A percentile compares a stretch with the other conserved stretches of the same genome.
phyloP scores from a whole-genome alignment of 208 protist species.

The Leishmania tarentolae region DNA sequence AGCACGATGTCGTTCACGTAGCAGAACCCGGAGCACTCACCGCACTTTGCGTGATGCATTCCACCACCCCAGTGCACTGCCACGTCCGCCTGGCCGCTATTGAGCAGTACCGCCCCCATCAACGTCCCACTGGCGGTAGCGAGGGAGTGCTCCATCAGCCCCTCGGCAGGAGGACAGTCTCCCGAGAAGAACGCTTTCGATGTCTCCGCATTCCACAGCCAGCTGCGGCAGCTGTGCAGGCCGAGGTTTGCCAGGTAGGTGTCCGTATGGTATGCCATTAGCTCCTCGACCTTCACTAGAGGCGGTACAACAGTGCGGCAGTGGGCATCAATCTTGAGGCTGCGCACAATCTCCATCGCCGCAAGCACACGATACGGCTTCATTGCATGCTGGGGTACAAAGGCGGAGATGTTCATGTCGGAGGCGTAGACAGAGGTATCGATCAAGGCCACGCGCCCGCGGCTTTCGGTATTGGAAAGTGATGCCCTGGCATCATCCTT shows the following conservation, averaged over 20 bases:
- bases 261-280: slow-evolving; percentile 71
- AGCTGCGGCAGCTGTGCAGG: slow-evolving; percentile 78
- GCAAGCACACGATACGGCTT: slow-evolving; percentile 87
- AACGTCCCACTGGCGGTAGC: slow-evolving; percentile 83
- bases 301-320: slow-evolving; percentile 77
- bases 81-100: slow-evolving; percentile 73
- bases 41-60: slow-evolving; percentile 98
- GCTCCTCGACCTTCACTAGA: slow-evolving; percentile 65
- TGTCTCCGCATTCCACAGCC: slow-evolving; percentile 82
- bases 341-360: slow-evolving; percentile 79
- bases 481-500: slow-evolving; percentile 1
- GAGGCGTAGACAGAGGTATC: slow-evolving; percentile 84
- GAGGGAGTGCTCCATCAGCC: slow-evolving; percentile 86
- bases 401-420: slow-evolving; percentile 85
- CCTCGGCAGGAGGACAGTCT: slow-evolving; percentile 89
- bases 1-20: slow-evolving; percentile 99
- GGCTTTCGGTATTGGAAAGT: background rate
- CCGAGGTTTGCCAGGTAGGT: slow-evolving; percentile 86
- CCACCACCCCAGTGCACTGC: slow-evolving; percentile 99
- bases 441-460: slow-evolving; percentile 57
- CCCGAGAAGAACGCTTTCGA: slow-evolving; percentile 86
- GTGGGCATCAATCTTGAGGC: slow-evolving; percentile 60
- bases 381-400: slow-evolving; percentile 90
- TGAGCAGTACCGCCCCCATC: slow-evolving; percentile 86
- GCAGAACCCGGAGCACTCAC: slow-evolving; percentile 99